A percentile compares a stretch with the other conserved stretches of the same genome.
Conservation (phyloP, 441 rosid species). For the Brassica balearica region DNA sequence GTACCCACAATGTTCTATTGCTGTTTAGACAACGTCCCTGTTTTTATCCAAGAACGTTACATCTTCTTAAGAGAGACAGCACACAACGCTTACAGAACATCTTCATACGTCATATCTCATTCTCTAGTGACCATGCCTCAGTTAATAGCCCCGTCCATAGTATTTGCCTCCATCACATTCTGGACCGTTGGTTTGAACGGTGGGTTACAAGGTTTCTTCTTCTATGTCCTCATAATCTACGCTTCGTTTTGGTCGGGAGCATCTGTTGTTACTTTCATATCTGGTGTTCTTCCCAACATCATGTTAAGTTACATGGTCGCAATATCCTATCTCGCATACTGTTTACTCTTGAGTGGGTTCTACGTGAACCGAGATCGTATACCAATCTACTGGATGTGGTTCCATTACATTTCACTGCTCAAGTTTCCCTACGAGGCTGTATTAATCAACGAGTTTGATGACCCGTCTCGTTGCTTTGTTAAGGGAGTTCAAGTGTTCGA, state of each 20-base stretch:
- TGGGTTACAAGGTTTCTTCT: not conserved
- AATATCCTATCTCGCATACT: not conserved
- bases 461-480: slow-evolving; percentile 2
- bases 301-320: slow-evolving; percentile 1
- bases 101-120: slow-evolving; percentile 5
- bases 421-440: slow-evolving; percentile 5
- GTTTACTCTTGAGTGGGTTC: slow-evolving; percentile 6
- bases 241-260: not conserved
- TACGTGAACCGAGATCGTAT: slow-evolving; percentile 5
- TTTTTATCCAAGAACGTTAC: not conserved
- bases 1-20: not conserved
- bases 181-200: slow-evolving; percentile 2
- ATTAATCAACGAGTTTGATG: slow-evolving; percentile 7
- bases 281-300: not conserved
- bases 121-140: not conserved
- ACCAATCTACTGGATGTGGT: slow-evolving; percentile 7
- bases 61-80: not conserved
- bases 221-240: not conserved
- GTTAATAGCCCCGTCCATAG: not conserved
- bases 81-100: slow-evolving; percentile 6
- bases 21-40: not conserved
- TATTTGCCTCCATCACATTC: not conserved
- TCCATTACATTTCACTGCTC: slow-evolving; percentile 1
- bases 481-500: slow-evolving; percentile 2
- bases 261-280: slow-evolving; percentile 2